Conservation (phyloP, 305 asterid genomes). For the Fraxinus floribunda region DNA sequence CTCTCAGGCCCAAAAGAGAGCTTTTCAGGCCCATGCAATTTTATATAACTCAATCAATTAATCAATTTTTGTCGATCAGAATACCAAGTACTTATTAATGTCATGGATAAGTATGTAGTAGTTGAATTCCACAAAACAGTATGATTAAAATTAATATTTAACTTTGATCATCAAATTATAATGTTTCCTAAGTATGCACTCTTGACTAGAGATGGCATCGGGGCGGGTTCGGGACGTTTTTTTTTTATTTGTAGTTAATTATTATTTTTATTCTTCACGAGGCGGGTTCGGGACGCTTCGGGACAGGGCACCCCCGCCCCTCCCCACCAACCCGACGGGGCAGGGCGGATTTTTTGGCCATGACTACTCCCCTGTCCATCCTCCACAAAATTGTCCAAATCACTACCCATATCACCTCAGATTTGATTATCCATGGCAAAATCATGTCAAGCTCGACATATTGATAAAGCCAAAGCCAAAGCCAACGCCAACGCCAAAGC, state of each 20-base stretch:
- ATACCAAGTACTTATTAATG: background rate
- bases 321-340: too few relatives aligned
- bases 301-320: too few relatives aligned
- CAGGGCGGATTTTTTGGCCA: too few relatives aligned
- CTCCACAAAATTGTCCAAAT: background rate
- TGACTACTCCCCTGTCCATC: background rate
- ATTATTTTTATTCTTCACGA: too few relatives aligned
- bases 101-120: background rate
- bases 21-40: background rate
- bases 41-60: background rate
- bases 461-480: background rate
- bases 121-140: background rate
- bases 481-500: background rate
- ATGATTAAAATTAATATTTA: background rate
- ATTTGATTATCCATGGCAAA: background rate
- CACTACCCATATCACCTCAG: background rate
- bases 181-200: background rate
- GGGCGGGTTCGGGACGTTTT: too few relatives aligned
- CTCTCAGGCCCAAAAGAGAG: background rate
- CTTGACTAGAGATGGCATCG: background rate
- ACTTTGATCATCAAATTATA: background rate
- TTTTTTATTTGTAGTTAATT: too few relatives aligned
- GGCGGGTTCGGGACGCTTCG: too few relatives aligned
- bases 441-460: background rate
- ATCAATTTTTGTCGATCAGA: too few relatives aligned